Base-by-base conservation (phyloP, 2,329 filamentous ascomycete species). In the Alternaria longipes region DNA sequence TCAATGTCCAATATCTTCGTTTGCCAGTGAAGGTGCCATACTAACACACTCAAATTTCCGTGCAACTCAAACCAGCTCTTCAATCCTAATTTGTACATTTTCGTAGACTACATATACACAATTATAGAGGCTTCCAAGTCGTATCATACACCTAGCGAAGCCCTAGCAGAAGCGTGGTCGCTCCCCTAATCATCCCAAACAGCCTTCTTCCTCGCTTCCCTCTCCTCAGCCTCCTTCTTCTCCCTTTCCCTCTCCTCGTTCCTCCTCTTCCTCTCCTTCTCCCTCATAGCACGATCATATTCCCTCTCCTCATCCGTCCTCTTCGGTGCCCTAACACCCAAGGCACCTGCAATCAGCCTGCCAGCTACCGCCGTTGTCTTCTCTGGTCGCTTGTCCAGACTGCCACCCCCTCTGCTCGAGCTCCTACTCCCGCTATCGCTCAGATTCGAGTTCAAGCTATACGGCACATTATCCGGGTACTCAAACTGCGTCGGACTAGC, bases 281-380 rank as follows among this genome's bases (percentile, higher is more conserved):
- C 91, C 71, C 90, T 88, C 62, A 95, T 83, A 1, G 91, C 90
- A 67, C 85, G 87, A 72, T 98, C 94, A 77, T 95, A 98, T 55
- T 92, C 91, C 70, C 85, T 86, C 84, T 97, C 91, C 81, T 97
- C 94, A 64, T 96, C 93, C 1, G 93, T 97, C 78, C 90, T 87
- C 81, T 88, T 90, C 32, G 93, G 92, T 34, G 90, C 88, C 73
- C 89, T 88, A 56, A 97, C 87, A 1, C 95, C 95, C 67, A 98
- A 81, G 0, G 92, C 93, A 4, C 91, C 91, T 0, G 93, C 93
- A 76, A 99, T 98, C 87, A 99, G 85, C 60, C 95, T 85, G 63
- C 91, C 87, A 5, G 95, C 95, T 40, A 97, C 93, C 0, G 93
- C 92, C 63, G 96, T 96, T 64, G 94, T 96, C 84, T 97, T 99